Evolutionary conservation across 2,329 filamentous ascomycete genomes (phyloP).

Genomic region (Plenodomus biglobosus): DNA sequence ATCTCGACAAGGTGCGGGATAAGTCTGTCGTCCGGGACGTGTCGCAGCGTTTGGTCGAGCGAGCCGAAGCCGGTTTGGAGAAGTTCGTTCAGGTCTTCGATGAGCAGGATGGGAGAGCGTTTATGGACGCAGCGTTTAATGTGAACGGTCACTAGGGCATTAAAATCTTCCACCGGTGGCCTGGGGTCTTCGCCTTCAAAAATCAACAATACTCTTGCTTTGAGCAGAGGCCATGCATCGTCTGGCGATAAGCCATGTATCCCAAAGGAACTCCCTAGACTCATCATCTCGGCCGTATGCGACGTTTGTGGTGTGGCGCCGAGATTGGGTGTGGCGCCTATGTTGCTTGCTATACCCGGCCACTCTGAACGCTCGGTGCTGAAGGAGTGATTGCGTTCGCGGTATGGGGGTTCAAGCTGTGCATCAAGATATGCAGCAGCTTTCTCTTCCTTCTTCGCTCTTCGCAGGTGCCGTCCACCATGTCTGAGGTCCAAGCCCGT

Average conservation of each 20-base stretch:
- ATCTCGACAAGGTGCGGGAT: slow-evolving; percentile 88
- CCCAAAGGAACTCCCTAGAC: slow-evolving; percentile 51
- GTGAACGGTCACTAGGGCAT: slow-evolving; percentile 75
- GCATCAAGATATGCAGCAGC: slow-evolving; percentile 44
- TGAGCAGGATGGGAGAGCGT: slow-evolving; percentile 67
- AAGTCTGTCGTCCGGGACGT: slow-evolving; percentile 80
- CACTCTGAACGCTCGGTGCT: slow-evolving; percentile 44
- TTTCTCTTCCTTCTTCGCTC: slow-evolving; percentile 66
- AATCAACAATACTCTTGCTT: slow-evolving; percentile 72
- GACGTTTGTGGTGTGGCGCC: slow-evolving; percentile 29
- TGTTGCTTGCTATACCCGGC: slow-evolving; percentile 29
- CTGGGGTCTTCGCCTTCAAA: slow-evolving; percentile 81
- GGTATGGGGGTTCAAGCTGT: slow-evolving; percentile 34
- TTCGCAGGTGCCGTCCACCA: slow-evolving; percentile 72
- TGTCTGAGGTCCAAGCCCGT: slow-evolving; percentile 78
- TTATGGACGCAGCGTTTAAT: slow-evolving; percentile 77
- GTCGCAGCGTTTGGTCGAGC: slow-evolving; percentile 78
- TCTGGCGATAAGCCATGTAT: slow-evolving; percentile 58
- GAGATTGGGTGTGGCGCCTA: slow-evolving; percentile 27
- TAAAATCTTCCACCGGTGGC: slow-evolving; percentile 81
- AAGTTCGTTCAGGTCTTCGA: slow-evolving; percentile 76
- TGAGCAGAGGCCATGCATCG: slow-evolving; percentile 80
- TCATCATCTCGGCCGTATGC: slow-evolving; percentile 46
- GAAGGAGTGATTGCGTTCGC: slow-evolving; percentile 44
- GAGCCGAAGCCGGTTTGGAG: slow-evolving; percentile 80